Evolutionary conservation across 768 basidiomycete species (phyloP), one percentile per base, ranked within the genome.

Genomic region (Gymnopilus dilepis): DNA sequence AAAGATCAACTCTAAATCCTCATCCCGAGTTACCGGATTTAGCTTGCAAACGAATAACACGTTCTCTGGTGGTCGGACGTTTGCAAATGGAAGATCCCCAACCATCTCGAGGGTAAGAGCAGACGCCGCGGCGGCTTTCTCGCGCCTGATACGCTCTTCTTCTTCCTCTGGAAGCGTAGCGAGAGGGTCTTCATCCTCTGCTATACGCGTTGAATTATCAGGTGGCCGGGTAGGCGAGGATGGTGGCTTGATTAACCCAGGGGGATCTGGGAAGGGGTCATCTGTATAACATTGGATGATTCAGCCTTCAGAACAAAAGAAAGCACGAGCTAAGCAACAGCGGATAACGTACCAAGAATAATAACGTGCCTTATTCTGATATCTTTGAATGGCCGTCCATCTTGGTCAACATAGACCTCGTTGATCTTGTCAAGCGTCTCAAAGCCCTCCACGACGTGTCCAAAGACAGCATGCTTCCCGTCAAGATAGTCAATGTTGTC

Each of bases 31-130:
- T 19, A 97, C 96, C 21, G 93, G 86, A 70, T 99, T 99, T 65
- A 99, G 85, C 72, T 99, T 99, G 87, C 97, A 99, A 9, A 99
- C 96, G 75, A 99, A 99, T 12, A 99, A 77, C 26, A 99, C 95
- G 74, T 99, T 99, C 77, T 99, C 97, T 0, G 97, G 97, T 0
- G 97, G 97, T 43, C 95, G 87, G 43, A 99, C 95, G 70, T 97
- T 95, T 24, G 97, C 97, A 72, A 99, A 99, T 1, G 97, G 97
- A 56, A 99, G 80, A 76, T 99, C 97, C 31, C 97, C 97, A 59
- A 99, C 97, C 97, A 99, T 99, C 76, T 99, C 97, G 53, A 99
- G 85, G 4, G 97, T 99, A 38, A 99, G 79, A 0, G 97, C 97
- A 45, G 95, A 95, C 0, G 97, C 95, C 1, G 86, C 87, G 0